Percentiles rank a stretch among this genome's conserved stretches.
Evolutionary conservation across 768 basidiomycete genomes (phyloP).

Genomic region (Omphalotus guepiniiformis): DNA sequence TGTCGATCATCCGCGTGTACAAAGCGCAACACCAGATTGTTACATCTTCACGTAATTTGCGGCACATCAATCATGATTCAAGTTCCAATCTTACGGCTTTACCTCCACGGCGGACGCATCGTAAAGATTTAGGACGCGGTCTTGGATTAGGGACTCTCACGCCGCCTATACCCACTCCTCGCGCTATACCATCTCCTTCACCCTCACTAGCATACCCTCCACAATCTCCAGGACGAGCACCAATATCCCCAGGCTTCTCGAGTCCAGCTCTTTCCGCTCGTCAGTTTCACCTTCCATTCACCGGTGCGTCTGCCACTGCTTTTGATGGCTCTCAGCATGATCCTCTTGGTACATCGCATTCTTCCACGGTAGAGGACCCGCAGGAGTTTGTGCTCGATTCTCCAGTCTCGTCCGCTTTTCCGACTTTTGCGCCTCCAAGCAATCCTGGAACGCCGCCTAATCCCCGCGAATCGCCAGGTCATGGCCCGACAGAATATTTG

Average conservation of each 20-base stretch:
- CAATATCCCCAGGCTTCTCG: constrained; percentile 15
- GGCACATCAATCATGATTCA: background rate
- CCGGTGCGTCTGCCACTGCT: constrained; percentile 9
- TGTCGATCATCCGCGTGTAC: constrained; percentile 32
- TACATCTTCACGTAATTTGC: constrained; percentile 1
- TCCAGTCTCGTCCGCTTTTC: constrained; percentile 28
- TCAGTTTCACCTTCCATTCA: constrained; percentile 18
- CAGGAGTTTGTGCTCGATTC: constrained; percentile 21
- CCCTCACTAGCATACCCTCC: constrained; percentile 4
- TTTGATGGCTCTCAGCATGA: constrained; percentile 6
- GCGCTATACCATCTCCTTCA: constrained; percentile 10
- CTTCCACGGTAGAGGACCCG: constrained; percentile 8
- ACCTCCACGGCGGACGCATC: constrained; percentile 14
- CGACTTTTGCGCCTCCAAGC: constrained; percentile 18
- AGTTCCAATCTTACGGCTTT: constrained; percentile 9
- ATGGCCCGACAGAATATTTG: constrained; percentile 7
- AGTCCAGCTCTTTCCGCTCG: constrained; percentile 16
- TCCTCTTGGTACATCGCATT: constrained; percentile 5
- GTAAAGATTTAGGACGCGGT: constrained; percentile 5
- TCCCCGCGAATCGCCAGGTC: constrained; percentile 10
- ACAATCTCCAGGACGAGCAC: constrained; percentile 19
- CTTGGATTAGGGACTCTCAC: background rate
- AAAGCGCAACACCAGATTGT: constrained; percentile 24
- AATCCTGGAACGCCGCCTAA: constrained; percentile 5
- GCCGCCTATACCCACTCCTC: constrained; percentile 3